phyloP scores from a whole-genome alignment of 108 stramenopile species.

The Discostella stelligeroides region DNA sequence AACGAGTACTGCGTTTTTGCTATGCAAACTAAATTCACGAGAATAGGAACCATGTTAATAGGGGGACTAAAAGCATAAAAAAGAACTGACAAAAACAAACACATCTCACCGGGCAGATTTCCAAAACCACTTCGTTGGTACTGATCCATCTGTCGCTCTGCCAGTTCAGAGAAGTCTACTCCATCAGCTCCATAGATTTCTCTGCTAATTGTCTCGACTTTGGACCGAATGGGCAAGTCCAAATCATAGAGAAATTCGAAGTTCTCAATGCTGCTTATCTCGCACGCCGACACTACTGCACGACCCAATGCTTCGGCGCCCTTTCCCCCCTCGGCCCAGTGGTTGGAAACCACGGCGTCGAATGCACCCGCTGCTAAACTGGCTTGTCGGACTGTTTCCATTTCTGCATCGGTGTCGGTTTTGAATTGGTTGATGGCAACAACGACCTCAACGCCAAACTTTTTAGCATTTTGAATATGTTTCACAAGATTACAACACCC shows the following conservation, averaged over 20 bases:
- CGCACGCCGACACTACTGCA: conserved; percentile 90
- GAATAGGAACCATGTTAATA: not conserved
- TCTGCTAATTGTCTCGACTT: conserved; percentile 88
- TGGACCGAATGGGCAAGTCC: conserved; percentile 79
- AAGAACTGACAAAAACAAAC: conserved; percentile 41
- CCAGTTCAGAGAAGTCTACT: conserved; percentile 89
- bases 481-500: conserved; percentile 91
- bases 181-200: conserved; percentile 98
- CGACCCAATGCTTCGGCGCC: conserved; percentile 92
- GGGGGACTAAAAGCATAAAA: too few relatives aligned
- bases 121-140: conserved; percentile 93
- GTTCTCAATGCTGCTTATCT: conserved; percentile 53
- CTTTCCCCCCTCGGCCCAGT: conserved; percentile 96
- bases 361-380: conserved; percentile 90
- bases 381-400: conserved; percentile 84
- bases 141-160: conserved; percentile 88
- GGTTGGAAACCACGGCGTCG: conserved; percentile 93
- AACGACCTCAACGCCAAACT: conserved; percentile 95
- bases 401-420: conserved; percentile 91
- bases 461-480: conserved; percentile 93
- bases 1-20: conserved; percentile 99
- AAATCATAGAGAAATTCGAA: conserved; percentile 94
- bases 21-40: conserved; percentile 82
- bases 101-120: conserved; percentile 74
- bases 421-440: conserved; percentile 96